Conservation (phyloP, 768 basidiomycete genomes). For the Boletus reticuloceps region DNA sequence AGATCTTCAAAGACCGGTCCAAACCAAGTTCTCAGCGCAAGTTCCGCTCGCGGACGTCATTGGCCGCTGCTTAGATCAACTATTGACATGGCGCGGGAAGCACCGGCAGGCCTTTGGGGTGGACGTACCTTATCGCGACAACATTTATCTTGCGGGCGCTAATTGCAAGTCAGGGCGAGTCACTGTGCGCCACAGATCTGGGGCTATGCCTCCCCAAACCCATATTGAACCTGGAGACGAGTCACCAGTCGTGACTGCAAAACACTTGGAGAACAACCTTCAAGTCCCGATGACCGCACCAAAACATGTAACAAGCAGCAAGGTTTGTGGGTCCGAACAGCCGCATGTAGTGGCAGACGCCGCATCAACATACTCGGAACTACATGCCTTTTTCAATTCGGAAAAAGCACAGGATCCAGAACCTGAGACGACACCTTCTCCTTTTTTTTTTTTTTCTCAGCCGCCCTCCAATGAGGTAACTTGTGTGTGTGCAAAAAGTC, state of each 20-base stretch:
- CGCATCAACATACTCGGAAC: not conserved
- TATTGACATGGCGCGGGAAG: slow-evolving; percentile 1
- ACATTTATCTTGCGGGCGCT: not conserved
- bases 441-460: not conserved
- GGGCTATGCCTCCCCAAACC: not conserved
- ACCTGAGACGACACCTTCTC: not conserved
- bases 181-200: not conserved
- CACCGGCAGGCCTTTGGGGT: not conserved
- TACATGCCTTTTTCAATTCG: not conserved
- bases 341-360: not conserved
- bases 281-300: not conserved
- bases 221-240: not conserved
- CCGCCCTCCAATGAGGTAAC: not conserved
- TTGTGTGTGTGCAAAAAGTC: no score
- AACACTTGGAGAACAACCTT: not conserved
- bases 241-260: no score
- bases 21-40: not conserved
- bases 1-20: not conserved
- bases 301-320: not conserved
- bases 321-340: not conserved
- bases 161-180: not conserved
- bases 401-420: not conserved
- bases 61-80: not conserved
- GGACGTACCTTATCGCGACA: slow-evolving; percentile 1
- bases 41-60: not conserved